Percentiles rank a stretch among this genome's conserved stretches.
phyloP scores from a whole-genome alignment of 1,284 basidiomycete species.

The Nidula niveotomentosa region DNA sequence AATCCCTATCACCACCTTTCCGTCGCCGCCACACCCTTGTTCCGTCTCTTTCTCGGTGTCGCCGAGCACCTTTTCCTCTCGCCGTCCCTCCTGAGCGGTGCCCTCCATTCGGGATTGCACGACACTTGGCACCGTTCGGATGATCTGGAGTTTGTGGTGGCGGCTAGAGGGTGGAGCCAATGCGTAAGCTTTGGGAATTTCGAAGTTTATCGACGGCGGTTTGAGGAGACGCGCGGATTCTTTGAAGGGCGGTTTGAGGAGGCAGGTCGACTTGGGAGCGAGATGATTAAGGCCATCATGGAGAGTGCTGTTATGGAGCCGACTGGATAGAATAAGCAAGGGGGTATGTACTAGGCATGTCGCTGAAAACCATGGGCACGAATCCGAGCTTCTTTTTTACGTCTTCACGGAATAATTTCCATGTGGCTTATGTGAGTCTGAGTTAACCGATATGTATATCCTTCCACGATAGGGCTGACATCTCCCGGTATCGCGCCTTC shows the following conservation, averaged over 20 bases:
- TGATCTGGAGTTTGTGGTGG: constrained; percentile 94
- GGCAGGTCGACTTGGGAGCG: constrained; percentile 77
- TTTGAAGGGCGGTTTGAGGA: constrained; percentile 91
- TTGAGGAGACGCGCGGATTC: constrained; percentile 81
- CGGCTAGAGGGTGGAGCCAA: constrained; percentile 96
- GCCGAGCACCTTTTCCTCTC: constrained; percentile 93
- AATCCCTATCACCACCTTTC: constrained; percentile 92
- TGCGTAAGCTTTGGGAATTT: constrained; percentile 93
- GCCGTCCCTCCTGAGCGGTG: constrained; percentile 58
- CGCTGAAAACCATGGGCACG: no score
- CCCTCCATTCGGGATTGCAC: constrained; percentile 76
- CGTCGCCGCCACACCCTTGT: constrained; percentile 95
- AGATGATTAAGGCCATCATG: constrained; percentile 91
- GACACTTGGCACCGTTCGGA: constrained; percentile 86
- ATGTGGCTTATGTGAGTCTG: no score
- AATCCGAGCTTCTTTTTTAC: no score
- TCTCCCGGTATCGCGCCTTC: no score
- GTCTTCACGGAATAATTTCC: no score
- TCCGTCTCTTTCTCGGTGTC: constrained; percentile 96
- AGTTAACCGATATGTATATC: no score
- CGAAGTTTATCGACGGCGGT: constrained; percentile 83
- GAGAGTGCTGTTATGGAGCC: constrained; percentile 41
- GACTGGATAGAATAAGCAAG: neutral
- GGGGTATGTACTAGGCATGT: neutral
- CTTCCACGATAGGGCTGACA: no score